A percentile compares a stretch with the other conserved stretches of the same genome.
Evolutionary conservation across 441 rosid species (phyloP).

Genomic region (Rhodomyrtus psidioides): DNA sequence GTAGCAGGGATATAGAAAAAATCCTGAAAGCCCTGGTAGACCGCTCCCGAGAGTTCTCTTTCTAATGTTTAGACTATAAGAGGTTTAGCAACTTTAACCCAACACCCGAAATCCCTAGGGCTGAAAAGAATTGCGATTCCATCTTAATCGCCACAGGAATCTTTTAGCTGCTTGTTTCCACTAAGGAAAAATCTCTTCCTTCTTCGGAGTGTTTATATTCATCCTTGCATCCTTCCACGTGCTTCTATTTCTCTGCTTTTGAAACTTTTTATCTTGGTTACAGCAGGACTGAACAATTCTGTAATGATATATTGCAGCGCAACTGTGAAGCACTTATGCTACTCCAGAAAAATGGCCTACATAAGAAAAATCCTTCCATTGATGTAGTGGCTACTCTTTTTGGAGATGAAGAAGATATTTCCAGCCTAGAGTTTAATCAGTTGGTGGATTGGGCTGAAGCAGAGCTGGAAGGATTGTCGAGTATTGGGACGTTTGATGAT

Average conservation of each 20-base stretch:
- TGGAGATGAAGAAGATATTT: constrained; percentile 71
- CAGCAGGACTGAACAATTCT: not conserved
- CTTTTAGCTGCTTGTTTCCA: not conserved
- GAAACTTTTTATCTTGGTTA: not conserved
- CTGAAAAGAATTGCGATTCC: not conserved
- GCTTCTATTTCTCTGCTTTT: not conserved
- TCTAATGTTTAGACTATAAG: not conserved
- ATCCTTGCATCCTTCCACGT: not conserved
- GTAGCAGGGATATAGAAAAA: not conserved
- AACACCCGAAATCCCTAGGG: not conserved
- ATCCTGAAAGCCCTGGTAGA: not conserved
- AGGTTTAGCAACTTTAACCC: not conserved
- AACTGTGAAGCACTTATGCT: constrained; percentile 97
- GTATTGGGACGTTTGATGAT: constrained; percentile 38
- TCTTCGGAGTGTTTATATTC: not conserved
- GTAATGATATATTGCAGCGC: constrained; percentile 43
- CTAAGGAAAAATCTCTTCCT: not conserved
- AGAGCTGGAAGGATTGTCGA: constrained; percentile 40
- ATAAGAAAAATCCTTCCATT: constrained; percentile 70
- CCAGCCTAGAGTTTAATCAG: constrained; percentile 56
- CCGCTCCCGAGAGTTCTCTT: not conserved
- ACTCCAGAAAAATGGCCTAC: constrained; percentile 87
- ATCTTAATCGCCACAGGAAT: not conserved
- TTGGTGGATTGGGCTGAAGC: constrained; percentile 55
- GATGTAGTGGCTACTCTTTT: constrained; percentile 78